Evolutionary conservation across 257 asterid genomes (phyloP).

Genomic region (Ilex aquifolium): DNA sequence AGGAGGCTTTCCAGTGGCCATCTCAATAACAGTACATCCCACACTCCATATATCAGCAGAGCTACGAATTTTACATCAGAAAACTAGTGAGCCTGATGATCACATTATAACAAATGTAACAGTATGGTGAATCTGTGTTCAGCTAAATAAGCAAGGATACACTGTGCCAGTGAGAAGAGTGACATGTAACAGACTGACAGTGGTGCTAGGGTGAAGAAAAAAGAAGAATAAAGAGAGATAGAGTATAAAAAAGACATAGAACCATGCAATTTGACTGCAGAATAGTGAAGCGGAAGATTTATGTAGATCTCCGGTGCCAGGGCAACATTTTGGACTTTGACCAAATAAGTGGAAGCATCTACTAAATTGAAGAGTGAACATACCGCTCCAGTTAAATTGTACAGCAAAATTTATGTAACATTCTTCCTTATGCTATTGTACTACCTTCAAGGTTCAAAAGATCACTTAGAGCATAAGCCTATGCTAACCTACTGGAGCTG

Average conservation of each 20-base stretch:
- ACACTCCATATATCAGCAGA: conserved; percentile 99
- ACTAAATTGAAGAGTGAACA: too few relatives aligned
- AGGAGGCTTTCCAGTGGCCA: conserved; percentile 99
- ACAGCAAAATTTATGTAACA: too few relatives aligned
- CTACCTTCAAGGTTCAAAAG: background rate
- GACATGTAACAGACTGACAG: too few relatives aligned
- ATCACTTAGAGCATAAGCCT: background rate
- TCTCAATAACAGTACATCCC: conserved; percentile 97
- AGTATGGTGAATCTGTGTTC: background rate
- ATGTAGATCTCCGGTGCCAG: too few relatives aligned
- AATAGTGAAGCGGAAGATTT: too few relatives aligned
- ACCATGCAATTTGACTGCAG: too few relatives aligned
- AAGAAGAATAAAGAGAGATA: too few relatives aligned
- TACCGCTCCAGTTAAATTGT: too few relatives aligned
- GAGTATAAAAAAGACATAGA: too few relatives aligned
- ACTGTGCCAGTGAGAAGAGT: background rate
- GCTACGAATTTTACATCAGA: conserved; percentile 23
- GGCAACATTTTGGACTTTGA: too few relatives aligned
- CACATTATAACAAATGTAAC: background rate
- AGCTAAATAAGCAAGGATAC: background rate
- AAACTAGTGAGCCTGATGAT: background rate
- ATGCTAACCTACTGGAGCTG: background rate
- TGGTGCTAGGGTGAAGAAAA: too few relatives aligned
- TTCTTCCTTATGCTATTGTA: background rate
- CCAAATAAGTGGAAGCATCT: too few relatives aligned